These are phyloP conservation scores for Pythium utonaiense DNA, from an alignment of 352 stramenopile genomes.

Conservation along the genomic window DNA sequence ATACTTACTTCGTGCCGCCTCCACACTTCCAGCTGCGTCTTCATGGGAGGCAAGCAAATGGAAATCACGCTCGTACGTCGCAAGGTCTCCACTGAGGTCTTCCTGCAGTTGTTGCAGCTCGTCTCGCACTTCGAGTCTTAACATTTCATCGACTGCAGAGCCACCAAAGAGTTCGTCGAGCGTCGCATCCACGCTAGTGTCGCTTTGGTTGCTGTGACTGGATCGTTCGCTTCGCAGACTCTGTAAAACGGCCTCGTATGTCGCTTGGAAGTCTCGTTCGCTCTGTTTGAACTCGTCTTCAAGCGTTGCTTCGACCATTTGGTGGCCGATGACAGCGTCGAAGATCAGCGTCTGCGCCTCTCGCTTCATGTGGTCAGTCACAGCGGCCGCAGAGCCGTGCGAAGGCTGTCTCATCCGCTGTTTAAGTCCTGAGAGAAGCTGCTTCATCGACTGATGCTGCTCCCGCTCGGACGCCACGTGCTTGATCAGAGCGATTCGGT, in stretches of 20 bases:
- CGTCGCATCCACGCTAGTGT: conserved; percentile 1
- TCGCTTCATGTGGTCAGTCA: conserved; percentile 17
- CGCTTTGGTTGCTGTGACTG: conserved; percentile 7
- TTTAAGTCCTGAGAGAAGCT: conserved; percentile 29
- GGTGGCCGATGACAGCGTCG: conserved; percentile 62
- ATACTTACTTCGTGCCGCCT: conserved; percentile 33
- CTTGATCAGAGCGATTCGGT: conserved; percentile 49
- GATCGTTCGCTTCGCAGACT: conserved; percentile 21
- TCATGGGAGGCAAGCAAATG: conserved; percentile 24
- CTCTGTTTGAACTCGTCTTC: conserved; percentile 43
- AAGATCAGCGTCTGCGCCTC: conserved; percentile 51
- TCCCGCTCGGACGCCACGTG: conserved; percentile 54
- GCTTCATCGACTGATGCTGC: conserved; percentile 52
- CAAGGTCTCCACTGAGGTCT: conserved; percentile 30
- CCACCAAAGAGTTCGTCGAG: conserved; percentile 13
- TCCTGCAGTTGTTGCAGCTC: conserved; percentile 30
- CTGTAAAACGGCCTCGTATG: conserved; percentile 31
- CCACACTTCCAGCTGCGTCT: conserved; percentile 31
- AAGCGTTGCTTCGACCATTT: conserved; percentile 60
- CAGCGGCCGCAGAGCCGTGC: conserved; percentile 5
- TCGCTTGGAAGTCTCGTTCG: conserved; percentile 35
- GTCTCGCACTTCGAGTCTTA: conserved; percentile 41
- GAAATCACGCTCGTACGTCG: conserved; percentile 40
- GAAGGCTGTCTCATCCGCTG: conserved; percentile 20
- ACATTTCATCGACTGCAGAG: conserved; percentile 33